Percentiles rank a stretch among this genome's conserved stretches.
Evolutionary conservation across 257 asterid species (phyloP).

Genomic region (Salvia hispanica): DNA sequence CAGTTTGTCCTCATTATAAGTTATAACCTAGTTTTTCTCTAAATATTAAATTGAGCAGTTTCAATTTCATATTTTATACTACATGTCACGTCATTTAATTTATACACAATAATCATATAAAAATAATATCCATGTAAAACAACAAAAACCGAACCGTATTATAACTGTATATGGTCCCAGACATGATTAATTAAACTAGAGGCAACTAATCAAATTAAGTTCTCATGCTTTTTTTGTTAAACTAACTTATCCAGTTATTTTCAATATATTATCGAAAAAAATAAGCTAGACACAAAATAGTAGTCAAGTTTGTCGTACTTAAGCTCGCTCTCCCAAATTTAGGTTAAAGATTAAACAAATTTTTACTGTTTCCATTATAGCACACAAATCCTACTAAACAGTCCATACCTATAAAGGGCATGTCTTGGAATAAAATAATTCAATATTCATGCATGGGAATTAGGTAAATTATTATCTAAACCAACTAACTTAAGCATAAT

Average conservation of each 20-base stretch:
- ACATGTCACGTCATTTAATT: not conserved
- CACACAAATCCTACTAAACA: conserved; percentile 33
- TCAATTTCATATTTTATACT: not conserved
- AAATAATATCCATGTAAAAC: not conserved
- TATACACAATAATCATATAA: not conserved
- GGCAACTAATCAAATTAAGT: conserved; percentile 22
- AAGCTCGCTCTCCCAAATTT: conserved; percentile 44
- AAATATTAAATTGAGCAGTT: not conserved
- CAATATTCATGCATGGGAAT: conserved; percentile 29
- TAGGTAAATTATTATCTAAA: conserved; percentile 40
- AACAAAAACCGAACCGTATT: not conserved
- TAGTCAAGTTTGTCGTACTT: conserved; percentile 52
- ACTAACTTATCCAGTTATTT: not conserved
- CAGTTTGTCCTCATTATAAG: not conserved
- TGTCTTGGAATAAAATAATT: conserved; percentile 18
- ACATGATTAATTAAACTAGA: not conserved
- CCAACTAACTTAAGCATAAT: conserved; percentile 34
- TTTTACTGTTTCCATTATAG: conserved; percentile 34
- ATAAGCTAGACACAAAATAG: conserved; percentile 37
- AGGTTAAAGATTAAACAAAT: conserved; percentile 27
- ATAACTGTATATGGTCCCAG: conserved; percentile 1
- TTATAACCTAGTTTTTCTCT: not conserved
- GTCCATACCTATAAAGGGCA: conserved; percentile 20
- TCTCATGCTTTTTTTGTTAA: not conserved
- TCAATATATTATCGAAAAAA: not conserved